Base-by-base conservation (phyloP, 805 yeast genomes). In the Cyberlindnera samutprakarnensis region DNA sequence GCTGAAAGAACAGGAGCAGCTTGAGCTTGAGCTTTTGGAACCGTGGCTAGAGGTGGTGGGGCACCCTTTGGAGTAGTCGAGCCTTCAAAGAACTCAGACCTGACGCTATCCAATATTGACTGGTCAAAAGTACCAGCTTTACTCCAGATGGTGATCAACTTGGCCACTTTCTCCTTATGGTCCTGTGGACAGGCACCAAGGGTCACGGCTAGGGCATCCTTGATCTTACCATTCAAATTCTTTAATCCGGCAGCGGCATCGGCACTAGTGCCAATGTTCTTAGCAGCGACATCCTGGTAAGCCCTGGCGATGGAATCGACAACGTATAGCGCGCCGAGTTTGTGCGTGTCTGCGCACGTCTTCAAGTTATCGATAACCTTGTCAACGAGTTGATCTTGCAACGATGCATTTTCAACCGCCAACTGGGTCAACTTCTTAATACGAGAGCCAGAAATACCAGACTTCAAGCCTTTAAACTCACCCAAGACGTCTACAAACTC, bases 401-500 rank as follows among this genome's bases (percentile, higher is more conserved):
- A 18, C 33, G 38, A 27, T 14, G 20, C 80, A 56, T 86, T 73
- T 43, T 70, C 71, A 39, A 78, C 66, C 36, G 95, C 94, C 40
- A 83, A 56, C 36, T 83, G 81, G 28, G 90, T 83, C 53, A 88
- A 65, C 51, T 78, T 78, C 57, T 84, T 84, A 59, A 90, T 92
- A 63, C 96, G 86, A 35, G 95, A 77, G 27, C 97, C 97, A 18
- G 96, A 87, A 32, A 90, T 92, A 39, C 98, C 97, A 12, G 95
- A 74, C 58, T 78, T 80, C 47, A 81, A 60, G 6, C 70, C 65
- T 41, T 53, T 61, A 32, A 65, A 59, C 35, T 66, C 64, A 40
- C 59, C 60, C 47, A 66, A 51, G 41, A 63, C 55, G 34, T 52
- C 58, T 55, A 59, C 61, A 43, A 64, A 62, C 33, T 55, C 55